phyloP scores from a whole-genome alignment of 495 filamentous ascomycete species.

The Neohortaea acidophila region DNA sequence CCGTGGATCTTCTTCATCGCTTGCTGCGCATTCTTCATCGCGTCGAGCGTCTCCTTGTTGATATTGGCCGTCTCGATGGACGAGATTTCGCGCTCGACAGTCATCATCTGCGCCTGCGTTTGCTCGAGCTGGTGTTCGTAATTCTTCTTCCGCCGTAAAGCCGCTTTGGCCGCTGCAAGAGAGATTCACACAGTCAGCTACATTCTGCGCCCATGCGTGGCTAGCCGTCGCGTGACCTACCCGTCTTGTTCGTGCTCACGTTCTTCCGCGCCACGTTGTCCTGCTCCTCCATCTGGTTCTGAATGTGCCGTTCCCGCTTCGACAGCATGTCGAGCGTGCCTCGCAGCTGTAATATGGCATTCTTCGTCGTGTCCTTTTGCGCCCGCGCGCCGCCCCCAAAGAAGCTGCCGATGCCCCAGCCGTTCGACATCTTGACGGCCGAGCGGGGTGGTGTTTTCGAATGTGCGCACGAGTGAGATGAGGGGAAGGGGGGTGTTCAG shows the following conservation, averaged over 20 bases:
- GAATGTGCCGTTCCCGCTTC: constrained; percentile 85
- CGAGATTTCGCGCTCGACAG: constrained; percentile 89
- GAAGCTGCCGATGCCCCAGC: constrained; percentile 28
- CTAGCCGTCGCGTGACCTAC: constrained; percentile 32
- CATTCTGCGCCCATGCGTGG: background rate
- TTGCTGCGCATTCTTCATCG: constrained; percentile 75
- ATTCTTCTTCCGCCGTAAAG: constrained; percentile 87
- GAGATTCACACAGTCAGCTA: background rate
- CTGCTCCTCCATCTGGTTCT: constrained; percentile 84
- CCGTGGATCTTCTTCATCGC: constrained; percentile 90
- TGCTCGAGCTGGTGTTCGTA: constrained; percentile 83
- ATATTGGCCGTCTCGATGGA: constrained; percentile 96
- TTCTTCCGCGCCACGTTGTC: constrained; percentile 84
- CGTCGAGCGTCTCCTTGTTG: constrained; percentile 87
- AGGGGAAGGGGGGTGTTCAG: too few relatives aligned
- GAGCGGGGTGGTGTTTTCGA: background rate
- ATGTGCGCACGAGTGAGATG: too few relatives aligned
- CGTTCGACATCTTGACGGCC: constrained; percentile 11
- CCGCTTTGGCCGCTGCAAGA: constrained; percentile 67
- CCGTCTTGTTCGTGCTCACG: constrained; percentile 75
- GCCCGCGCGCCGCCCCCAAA: constrained; percentile 57
- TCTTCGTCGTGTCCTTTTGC: constrained; percentile 87
- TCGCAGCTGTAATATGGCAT: constrained; percentile 81
- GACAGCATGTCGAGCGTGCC: constrained; percentile 91
- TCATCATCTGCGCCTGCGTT: constrained; percentile 74